Evolutionary conservation across 2,329 filamentous ascomycete genomes (phyloP), one percentile per base, ranked within the genome.

Genomic region (Fusarium coicis): DNA sequence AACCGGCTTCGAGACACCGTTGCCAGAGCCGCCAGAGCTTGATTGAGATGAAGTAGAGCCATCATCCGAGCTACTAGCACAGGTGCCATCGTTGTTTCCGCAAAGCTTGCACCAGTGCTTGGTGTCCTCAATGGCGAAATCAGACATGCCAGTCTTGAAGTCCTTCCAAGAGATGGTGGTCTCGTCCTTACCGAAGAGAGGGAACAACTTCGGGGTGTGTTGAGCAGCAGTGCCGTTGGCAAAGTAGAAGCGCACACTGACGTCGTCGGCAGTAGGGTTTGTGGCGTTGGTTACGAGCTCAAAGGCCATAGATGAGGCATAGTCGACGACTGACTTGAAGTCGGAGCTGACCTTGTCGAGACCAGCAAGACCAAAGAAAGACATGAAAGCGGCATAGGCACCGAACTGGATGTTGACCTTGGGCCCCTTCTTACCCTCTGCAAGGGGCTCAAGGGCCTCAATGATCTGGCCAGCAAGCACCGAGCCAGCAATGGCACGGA

Each of bases 251-350:
- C 90, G 88, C 23, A 92, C 88, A 16, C 81, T 84, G 72, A 91
- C 83, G 59, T 90, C 85, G 36, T 84, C 75, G 37, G 55, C 44
- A 65, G 76, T 71, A 16, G 90, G 88, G 79, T 78, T 74, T 18
- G 82, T 85, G 7, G 84, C 83, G 87, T 87, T 82, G 73, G 89
- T 89, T 60, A 91, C 85, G 28, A 92, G 84, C 85, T 97, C 95
- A 80, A 97, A 95, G 10, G 87, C 87, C 89, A 97, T 94, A 72
- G 90, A 90, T 6, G 91, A 92, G 10, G 94, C 94, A 78, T 97
- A 97, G 83, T 95, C 92, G n/a, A 92, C 90, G 18, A 97, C 85
- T 61, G 93, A 93, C 66, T 84, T 90, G 84, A 97, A 97, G 80
- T 93, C 84, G 2, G 83, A 74, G 66, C 86, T 88, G 4, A 83